A percentile compares a stretch with the other conserved stretches of the same genome.
Conservation (phyloP, 129 eudicot species). For the Saposhnikovia divaricata region DNA sequence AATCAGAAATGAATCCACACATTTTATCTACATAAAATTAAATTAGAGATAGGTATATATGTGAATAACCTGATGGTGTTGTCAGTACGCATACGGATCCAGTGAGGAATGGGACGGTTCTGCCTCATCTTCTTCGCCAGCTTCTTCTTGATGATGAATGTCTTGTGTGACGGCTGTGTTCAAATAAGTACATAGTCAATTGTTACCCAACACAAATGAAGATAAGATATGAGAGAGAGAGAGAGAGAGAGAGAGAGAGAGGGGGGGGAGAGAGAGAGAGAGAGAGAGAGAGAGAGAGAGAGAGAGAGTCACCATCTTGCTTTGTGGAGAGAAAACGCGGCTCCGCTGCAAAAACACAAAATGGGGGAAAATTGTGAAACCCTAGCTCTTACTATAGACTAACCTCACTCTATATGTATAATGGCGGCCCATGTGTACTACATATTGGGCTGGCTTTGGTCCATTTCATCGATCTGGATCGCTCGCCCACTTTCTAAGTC, state of each 20-base stretch:
- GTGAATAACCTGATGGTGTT: conserved; percentile 59
- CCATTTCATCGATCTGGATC: background rate
- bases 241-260: too few relatives aligned
- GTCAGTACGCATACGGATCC: conserved; percentile 91
- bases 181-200: too few relatives aligned
- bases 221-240: too few relatives aligned
- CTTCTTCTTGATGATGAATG: conserved; percentile 89
- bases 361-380: conserved; percentile 11
- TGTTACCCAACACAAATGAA: too few relatives aligned
- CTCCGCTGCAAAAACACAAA: background rate
- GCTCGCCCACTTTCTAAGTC: background rate
- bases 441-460: background rate
- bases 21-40: too few relatives aligned
- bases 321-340: conserved; percentile 1
- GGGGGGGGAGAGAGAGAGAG: too few relatives aligned
- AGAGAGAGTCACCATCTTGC: conserved; percentile 13
- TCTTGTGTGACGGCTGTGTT: conserved; percentile 80
- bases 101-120: conserved; percentile 86
- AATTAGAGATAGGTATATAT: background rate
- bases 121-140: conserved; percentile 96
- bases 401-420: background rate
- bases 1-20: too few relatives aligned
- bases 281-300: background rate
- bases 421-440: background rate
- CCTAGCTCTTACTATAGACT: background rate